Evolutionary conservation across 2,329 filamentous ascomycete genomes (phyloP).

Genomic region (Reticulascus tulasneorum): DNA sequence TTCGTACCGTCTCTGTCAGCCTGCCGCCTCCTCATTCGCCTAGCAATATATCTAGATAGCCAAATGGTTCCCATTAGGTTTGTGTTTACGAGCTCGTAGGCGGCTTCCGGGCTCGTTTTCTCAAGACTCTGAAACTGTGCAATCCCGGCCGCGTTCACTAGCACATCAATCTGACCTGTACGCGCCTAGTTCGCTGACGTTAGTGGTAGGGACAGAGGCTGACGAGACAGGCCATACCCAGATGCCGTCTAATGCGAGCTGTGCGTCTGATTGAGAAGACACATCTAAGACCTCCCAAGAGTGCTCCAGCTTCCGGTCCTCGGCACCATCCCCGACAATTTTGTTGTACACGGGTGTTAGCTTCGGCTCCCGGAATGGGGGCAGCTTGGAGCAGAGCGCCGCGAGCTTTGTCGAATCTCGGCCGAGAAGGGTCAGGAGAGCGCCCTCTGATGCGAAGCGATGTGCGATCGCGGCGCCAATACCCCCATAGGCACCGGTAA

Average conservation of each 20-base stretch:
- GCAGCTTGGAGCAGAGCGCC: constrained; percentile 31
- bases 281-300: constrained; percentile 14
- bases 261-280: constrained; percentile 8
- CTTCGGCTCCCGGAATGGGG: constrained; percentile 9
- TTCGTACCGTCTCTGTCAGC: constrained; percentile 20
- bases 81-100: constrained; percentile 58
- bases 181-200: constrained; percentile 5
- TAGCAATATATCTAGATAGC: constrained; percentile 51
- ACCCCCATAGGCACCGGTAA: constrained; percentile 68
- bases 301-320: constrained; percentile 3
- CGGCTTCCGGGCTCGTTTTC: constrained; percentile 42
- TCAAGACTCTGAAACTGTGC: constrained; percentile 63
- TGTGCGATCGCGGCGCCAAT: constrained; percentile 66
- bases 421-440: constrained; percentile 57
- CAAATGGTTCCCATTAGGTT: constrained; percentile 67
- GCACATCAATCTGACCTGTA: constrained; percentile 42
- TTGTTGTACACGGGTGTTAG: constrained; percentile 17
- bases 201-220: neutral
- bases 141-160: constrained; percentile 79
- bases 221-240: constrained; percentile 8
- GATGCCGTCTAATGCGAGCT: constrained; percentile 11
- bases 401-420: constrained; percentile 46
- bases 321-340: neutral
- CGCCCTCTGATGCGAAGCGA: constrained; percentile 61
- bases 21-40: constrained; percentile 37